Conservation (phyloP, 495 filamentous ascomycete genomes). For the Lindgomyces ingoldianus region DNA sequence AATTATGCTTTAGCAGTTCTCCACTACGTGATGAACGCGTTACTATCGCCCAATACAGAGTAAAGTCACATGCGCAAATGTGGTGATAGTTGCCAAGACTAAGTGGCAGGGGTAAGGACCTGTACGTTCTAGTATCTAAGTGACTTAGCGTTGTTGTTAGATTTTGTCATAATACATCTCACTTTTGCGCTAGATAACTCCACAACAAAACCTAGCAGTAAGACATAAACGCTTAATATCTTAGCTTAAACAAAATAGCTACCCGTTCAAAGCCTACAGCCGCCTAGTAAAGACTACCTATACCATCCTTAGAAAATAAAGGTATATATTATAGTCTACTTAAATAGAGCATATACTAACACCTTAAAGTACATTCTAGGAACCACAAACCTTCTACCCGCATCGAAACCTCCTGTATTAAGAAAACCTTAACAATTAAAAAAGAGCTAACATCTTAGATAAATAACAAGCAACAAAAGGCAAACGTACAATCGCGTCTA, state of each 20-base stretch:
- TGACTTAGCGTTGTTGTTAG: not conserved
- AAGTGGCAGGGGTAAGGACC: conserved; percentile 5
- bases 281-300: not conserved
- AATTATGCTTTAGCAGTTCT: conserved; percentile 18
- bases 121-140: not conserved
- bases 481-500: conserved; percentile 13
- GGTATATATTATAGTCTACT: not conserved
- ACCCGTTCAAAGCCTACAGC: not conserved
- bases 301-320: not conserved
- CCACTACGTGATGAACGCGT: conserved; percentile 10
- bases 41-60: conserved; percentile 12
- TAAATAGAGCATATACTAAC: not conserved
- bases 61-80: conserved; percentile 19
- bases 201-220: not conserved
- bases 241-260: not conserved
- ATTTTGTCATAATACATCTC: not conserved
- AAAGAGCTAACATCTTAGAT: conserved; percentile 13
- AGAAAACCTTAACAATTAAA: conserved; percentile 11
- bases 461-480: conserved; percentile 17
- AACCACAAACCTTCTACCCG: conserved; percentile 15
- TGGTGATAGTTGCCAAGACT: conserved; percentile 17
- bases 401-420: conserved; percentile 5
- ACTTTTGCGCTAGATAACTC: not conserved
- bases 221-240: not conserved
- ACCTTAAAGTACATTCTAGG: conserved; percentile 5